Percentiles rank a stretch among this genome's conserved stretches.
Evolutionary conservation across 371 early-diverging fungal species (phyloP).

Genomic region (Mucor velutinosus): DNA sequence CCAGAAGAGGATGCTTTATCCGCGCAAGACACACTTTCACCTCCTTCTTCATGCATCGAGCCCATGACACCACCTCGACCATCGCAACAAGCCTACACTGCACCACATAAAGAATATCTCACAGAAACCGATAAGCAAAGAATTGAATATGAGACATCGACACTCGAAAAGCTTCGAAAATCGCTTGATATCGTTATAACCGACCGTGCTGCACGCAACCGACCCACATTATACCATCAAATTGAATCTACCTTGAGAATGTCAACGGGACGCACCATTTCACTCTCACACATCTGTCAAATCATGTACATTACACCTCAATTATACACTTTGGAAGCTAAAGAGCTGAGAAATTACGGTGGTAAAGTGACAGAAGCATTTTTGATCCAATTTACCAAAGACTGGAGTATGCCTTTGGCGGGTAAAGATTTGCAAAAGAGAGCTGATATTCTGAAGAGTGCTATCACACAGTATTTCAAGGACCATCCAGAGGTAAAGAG

Average conservation of each 20-base stretch:
- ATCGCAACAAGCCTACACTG: neutral
- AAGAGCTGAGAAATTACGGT: slow-evolving; percentile 29
- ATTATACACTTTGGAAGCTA: slow-evolving; percentile 31
- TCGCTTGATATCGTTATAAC: slow-evolving; percentile 41
- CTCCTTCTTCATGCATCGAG: slow-evolving; percentile 11
- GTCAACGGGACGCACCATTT: slow-evolving; percentile 33
- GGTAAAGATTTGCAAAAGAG: slow-evolving; percentile 37
- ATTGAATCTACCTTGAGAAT: slow-evolving; percentile 36
- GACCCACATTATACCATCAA: slow-evolving; percentile 40
- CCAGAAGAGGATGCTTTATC: neutral
- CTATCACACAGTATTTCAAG: slow-evolving; percentile 27
- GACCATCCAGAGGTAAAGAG: slow-evolving; percentile 23
- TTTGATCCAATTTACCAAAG: slow-evolving; percentile 27
- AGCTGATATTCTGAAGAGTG: slow-evolving; percentile 17
- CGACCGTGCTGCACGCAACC: slow-evolving; percentile 37
- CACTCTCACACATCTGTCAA: slow-evolving; percentile 31
- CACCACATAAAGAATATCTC: slow-evolving; percentile 19
- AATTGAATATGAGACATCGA: slow-evolving; percentile 31
- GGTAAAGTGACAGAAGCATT: slow-evolving; percentile 32
- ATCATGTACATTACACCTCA: slow-evolving; percentile 36
- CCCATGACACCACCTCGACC: slow-evolving; percentile 17
- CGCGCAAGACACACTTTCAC: slow-evolving; percentile 8
- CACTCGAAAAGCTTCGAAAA: slow-evolving; percentile 28
- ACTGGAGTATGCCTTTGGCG: slow-evolving; percentile 33
- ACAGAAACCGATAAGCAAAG: slow-evolving; percentile 27